Percentiles rank a stretch among this genome's conserved stretches.
These are phyloP conservation scores for Heritiera fomes DNA, from an alignment of 345 rosid genomes.

Conservation along the genomic window DNA sequence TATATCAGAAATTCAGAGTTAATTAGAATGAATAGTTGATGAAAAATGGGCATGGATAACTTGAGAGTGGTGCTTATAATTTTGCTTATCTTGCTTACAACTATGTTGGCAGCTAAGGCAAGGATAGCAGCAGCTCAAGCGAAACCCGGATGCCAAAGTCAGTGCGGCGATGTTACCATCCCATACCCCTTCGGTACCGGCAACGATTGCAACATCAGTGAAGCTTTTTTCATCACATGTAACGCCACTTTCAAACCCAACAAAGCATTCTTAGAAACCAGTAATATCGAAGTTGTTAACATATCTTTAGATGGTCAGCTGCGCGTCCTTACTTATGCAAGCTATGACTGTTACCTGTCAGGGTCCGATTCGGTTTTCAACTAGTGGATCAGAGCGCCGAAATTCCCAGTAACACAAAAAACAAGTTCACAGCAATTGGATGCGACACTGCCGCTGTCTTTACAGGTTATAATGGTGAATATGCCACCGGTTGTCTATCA, in stretches of 20 bases:
- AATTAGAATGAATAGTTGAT: background rate
- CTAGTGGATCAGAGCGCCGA: background rate
- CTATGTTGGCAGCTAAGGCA: too few relatives aligned
- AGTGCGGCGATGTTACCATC: slow-evolving; percentile 15
- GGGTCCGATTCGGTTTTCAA: background rate
- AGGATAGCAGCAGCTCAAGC: too few relatives aligned
- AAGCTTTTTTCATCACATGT: slow-evolving; percentile 20
- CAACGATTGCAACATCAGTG: background rate
- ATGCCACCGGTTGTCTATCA: too few relatives aligned
- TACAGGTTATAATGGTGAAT: too few relatives aligned
- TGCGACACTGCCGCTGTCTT: too few relatives aligned
- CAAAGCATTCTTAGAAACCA: background rate
- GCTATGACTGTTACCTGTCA: background rate
- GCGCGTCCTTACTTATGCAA: background rate
- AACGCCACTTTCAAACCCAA: background rate
- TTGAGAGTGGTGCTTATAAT: background rate
- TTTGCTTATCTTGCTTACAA: too few relatives aligned
- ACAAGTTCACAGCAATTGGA: too few relatives aligned
- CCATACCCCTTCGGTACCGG: slow-evolving; percentile 31
- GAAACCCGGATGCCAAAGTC: too few relatives aligned
- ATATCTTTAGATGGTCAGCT: slow-evolving; percentile 25
- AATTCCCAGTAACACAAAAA: background rate
- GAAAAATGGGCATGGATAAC: background rate
- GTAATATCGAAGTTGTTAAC: too few relatives aligned
- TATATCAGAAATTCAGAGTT: background rate